Evolutionary conservation across 257 asterid species (phyloP), one percentile per base, ranked within the genome.

Genomic region (Anisodus acutangulus): DNA sequence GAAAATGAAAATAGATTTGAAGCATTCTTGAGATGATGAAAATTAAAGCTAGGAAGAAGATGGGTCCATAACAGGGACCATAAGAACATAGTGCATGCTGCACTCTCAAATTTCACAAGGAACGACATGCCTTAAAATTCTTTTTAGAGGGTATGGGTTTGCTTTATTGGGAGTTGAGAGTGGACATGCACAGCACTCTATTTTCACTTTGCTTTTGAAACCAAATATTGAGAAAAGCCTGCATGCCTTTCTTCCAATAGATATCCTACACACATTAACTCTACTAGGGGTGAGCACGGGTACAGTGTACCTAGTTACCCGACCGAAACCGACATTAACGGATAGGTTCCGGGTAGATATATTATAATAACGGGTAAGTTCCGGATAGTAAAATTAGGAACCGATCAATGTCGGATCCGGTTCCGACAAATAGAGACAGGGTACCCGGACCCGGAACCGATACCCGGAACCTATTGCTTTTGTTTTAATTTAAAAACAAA

Each of bases 81-180:
- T 74, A 49, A 58, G 26, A 16, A 58, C 64, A 31, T 74, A 74
- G 7, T 74, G 80, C 60, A 74, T 49, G 59, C 43, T 49, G 81
- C 81, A 72, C 80, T 72, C 80, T 16, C 64, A 17, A 58, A 58
- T 58, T 58, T 58, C 22, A 58, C 26, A 45, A 47, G 4, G 41
- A 51, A 3, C 45, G 12, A 72, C 80, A 45, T 74, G 81, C 43
- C 81, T 19, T 37, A 37, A 68, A 41, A 31, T 74, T 51, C 43
- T 74, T 74, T 74, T 72, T 45, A 45, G 81, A 74, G 62, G 22
- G 41, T 45, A 43, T 49, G 80, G 80, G 80, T 74, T 74, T 74
- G 58, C 62, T 74, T 74, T 74, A 74, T 74, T 49, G 79, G 80
- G 62, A 49, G 43, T 49, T 49, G 80, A 74, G 43, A 74, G 43